phyloP scores from a whole-genome alignment of 2,329 filamentous ascomycete species.

The Erysiphe neolycopersici region DNA sequence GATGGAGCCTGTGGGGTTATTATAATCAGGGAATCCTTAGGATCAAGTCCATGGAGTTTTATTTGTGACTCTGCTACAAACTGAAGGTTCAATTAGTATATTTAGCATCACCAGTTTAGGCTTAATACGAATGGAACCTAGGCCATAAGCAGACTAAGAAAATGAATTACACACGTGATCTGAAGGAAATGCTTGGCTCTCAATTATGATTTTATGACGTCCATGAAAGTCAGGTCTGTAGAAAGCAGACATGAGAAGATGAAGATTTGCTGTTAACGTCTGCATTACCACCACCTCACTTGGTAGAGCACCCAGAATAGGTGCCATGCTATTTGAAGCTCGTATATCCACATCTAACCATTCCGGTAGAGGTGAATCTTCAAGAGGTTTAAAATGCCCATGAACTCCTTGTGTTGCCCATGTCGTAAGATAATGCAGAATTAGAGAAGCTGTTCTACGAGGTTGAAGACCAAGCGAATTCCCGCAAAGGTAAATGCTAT shows the following conservation, averaged over 20 bases:
- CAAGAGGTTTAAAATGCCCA: slow-evolving; percentile 42
- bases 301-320: slow-evolving; percentile 39
- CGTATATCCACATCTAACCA: slow-evolving; percentile 49
- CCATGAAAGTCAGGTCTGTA: slow-evolving; percentile 35
- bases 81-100: slow-evolving; percentile 16
- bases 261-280: slow-evolving; percentile 51
- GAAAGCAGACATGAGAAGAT: slow-evolving; percentile 54
- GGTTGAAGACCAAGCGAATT: slow-evolving; percentile 60
- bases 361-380: slow-evolving; percentile 31
- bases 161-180: slow-evolving; percentile 35
- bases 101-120: not conserved
- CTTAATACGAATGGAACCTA: not conserved
- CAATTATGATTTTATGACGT: slow-evolving; percentile 48
- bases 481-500: slow-evolving; percentile 45
- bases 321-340: slow-evolving; percentile 37
- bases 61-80: slow-evolving; percentile 58
- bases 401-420: slow-evolving; percentile 56
- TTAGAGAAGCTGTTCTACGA: slow-evolving; percentile 31
- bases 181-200: slow-evolving; percentile 57
- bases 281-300: slow-evolving; percentile 57
- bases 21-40: slow-evolving; percentile 37
- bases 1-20: slow-evolving; percentile 27
- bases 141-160: not conserved
- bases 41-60: slow-evolving; percentile 34
- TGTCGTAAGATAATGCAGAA: slow-evolving; percentile 41